Evolutionary conservation across 2,329 filamentous ascomycete species (phyloP).

Genomic region (Chalaropsis ovoidea): DNA sequence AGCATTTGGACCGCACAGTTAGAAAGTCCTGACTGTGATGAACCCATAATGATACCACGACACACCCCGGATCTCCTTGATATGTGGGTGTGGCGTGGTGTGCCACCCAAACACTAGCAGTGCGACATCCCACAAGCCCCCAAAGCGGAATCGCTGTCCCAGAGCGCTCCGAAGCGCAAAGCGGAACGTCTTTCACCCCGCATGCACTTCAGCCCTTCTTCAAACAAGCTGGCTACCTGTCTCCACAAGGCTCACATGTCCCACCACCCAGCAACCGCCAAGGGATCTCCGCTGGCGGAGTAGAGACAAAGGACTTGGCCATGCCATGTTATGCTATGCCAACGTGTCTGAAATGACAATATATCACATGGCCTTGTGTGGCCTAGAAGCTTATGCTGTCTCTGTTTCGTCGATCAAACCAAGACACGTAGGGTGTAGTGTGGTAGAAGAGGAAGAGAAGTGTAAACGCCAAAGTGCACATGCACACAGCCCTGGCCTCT

Average conservation of each 20-base stretch:
- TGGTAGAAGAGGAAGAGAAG: neutral
- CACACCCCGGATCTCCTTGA: neutral
- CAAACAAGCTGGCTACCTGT: neutral
- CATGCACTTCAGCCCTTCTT: neutral
- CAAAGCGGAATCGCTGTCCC: neutral
- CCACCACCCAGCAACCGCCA: neutral
- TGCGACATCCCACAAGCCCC: neutral
- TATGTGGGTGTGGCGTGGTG: neutral
- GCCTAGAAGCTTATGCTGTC: neutral
- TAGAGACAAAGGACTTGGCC: neutral
- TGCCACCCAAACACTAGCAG: conserved; percentile 1
- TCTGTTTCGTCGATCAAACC: neutral
- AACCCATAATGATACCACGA: neutral
- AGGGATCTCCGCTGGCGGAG: neutral
- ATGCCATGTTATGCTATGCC: conserved; percentile 5
- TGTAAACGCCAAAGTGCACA: too few species aligned
- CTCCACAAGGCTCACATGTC: neutral
- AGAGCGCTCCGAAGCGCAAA: conserved; percentile 6
- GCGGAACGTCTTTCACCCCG: neutral
- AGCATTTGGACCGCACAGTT: too few species aligned
- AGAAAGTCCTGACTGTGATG: too few species aligned
- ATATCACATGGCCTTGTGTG: neutral
- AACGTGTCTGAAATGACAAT: neutral
- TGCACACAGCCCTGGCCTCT: neutral
- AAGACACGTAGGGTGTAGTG: neutral